phyloP scores from a whole-genome alignment of 768 basidiomycete genomes.

The Termitomyces sp. region DNA sequence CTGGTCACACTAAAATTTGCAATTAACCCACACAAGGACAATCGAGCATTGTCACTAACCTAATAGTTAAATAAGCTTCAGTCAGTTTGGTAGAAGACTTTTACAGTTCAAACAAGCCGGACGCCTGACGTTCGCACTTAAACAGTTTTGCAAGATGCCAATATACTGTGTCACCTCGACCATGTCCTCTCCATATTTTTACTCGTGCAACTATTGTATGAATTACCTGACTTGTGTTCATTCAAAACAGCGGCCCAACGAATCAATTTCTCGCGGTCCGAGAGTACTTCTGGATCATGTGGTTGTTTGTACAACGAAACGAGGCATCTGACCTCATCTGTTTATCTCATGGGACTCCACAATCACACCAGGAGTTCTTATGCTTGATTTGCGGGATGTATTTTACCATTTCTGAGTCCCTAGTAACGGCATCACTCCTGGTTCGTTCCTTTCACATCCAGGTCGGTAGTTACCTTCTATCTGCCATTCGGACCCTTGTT shows the following conservation, averaged over 20 bases:
- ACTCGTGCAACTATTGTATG: background rate
- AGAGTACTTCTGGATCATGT: background rate
- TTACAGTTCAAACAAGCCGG: background rate
- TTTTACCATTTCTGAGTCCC: background rate
- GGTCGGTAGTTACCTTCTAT: background rate
- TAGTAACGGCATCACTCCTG: slow-evolving; percentile 3
- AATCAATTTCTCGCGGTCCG: background rate
- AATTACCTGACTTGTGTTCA: no score
- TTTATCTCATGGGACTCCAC: slow-evolving; percentile 9
- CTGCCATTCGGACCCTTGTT: slow-evolving; percentile 1
- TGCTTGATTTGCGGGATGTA: background rate
- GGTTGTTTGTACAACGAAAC: background rate
- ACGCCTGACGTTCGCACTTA: background rate
- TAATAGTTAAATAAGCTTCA: background rate
- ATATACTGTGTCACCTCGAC: background rate
- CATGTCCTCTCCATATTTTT: background rate
- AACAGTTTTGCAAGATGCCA: background rate
- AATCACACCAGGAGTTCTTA: slow-evolving; percentile 2
- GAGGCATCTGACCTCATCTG: slow-evolving; percentile 6
- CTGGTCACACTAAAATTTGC: background rate
- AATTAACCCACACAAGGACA: background rate
- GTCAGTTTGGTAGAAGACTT: background rate
- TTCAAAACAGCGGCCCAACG: background rate
- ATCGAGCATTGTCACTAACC: background rate
- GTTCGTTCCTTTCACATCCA: background rate